Base-by-base conservation (phyloP, 176 grass and related monocot species). In the Eremochloa ophiuroides region DNA sequence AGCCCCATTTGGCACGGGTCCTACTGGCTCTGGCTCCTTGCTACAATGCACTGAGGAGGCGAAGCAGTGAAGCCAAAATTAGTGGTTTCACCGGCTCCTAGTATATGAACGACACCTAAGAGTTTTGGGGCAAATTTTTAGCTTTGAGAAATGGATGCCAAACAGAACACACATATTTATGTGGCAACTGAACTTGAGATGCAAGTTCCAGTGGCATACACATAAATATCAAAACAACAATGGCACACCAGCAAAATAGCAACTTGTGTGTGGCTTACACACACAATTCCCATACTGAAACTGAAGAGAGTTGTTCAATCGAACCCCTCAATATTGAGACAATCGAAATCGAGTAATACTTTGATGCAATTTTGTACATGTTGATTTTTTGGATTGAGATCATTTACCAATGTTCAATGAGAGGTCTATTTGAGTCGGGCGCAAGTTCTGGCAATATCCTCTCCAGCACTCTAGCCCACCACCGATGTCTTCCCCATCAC, bases 381-480 rank as follows among this genome's bases (percentile, higher is more conserved):
- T 12, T 80, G 7, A 46, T 16, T 60, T 75, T 16, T 41, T 18
- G 18, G 4, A 22, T 71, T 22, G 55, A 62, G 63, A 30, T 29
- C 12, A 61, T 30, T 14, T 83, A 98, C 95, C 95, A 42, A 89
- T 85, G 29, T 98, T 98, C 29, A 94, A 46, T 17, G 92, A 94
- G 10, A 91, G 83, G 2, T 92, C 92, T 90, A 93, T 93, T 71
- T 98, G 95, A 13, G 90, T 87, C 30, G 88, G 95, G 15, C 92
- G 88, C 69, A 98, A 66, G 87, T 92, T 98, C 88, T 98, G 95
- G 65, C 91, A 94, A 38, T 89, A 94, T 10, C 92, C 95, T 51
- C 66, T 93, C 95, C 95, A 94, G 58, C 75, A 91, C 55, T 98
- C 95, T 25, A 98, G 76, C 8, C 90, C 95, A 43, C 82, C 81